Conservation (phyloP, 192 early-diverging fungal species). For the Linnemannia exigua region DNA sequence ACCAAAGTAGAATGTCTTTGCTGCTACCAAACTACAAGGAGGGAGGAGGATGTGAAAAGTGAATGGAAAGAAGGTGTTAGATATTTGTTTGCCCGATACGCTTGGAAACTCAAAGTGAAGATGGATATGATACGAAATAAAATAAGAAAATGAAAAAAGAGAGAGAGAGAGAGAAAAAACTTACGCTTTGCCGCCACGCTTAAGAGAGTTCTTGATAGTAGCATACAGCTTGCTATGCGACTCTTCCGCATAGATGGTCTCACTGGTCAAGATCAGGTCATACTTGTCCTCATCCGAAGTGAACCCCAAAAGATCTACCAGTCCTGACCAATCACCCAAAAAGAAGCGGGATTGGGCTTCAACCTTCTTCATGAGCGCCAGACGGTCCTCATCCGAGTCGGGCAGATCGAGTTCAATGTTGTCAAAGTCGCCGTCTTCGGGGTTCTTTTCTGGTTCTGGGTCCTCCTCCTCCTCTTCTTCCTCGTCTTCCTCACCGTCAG, state of each 20-base stretch:
- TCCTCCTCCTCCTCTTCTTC: slow-evolving; percentile 62
- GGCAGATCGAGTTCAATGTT: slow-evolving; percentile 58
- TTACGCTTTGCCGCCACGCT: slow-evolving; percentile 62
- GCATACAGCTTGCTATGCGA: slow-evolving; percentile 73
- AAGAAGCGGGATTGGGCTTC: slow-evolving; percentile 67
- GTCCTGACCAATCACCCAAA: slow-evolving; percentile 77
- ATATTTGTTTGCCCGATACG: neutral
- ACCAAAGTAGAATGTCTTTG: slow-evolving; percentile 97
- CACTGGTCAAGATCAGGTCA: slow-evolving; percentile 80
- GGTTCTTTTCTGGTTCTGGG: slow-evolving; percentile 51
- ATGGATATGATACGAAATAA: neutral
- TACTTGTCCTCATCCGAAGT: slow-evolving; percentile 69
- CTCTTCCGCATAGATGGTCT: slow-evolving; percentile 81
- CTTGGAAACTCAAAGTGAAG: neutral
- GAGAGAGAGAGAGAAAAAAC: slow-evolving; percentile 31
- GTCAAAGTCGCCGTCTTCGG: slow-evolving; percentile 41
- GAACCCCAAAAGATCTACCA: slow-evolving; percentile 60
- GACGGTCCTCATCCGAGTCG: slow-evolving; percentile 44
- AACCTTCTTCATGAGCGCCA: slow-evolving; percentile 45
- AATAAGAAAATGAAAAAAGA: neutral
- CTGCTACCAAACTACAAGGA: slow-evolving; percentile 78
- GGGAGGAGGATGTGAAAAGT: neutral
- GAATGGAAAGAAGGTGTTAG: neutral
- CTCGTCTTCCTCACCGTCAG: slow-evolving; percentile 46
- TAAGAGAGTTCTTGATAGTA: slow-evolving; percentile 70